These are phyloP conservation scores for Inga leiocalycina DNA, from an alignment of 306 rosid genomes.

Conservation along the genomic window DNA sequence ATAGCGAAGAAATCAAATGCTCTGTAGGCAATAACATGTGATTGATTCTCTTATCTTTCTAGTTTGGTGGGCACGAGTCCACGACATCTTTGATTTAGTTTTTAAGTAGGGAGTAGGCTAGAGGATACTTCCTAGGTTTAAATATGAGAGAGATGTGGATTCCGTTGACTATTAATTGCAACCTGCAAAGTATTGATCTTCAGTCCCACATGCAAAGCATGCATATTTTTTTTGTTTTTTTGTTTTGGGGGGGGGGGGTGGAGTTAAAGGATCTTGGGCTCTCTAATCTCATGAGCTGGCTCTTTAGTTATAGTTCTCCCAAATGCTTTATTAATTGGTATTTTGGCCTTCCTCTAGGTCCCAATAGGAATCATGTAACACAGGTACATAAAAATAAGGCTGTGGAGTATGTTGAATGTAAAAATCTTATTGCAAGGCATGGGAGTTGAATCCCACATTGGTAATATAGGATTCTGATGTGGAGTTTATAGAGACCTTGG, in stretches of 20 bases:
- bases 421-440: not conserved
- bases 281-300: not conserved
- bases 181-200: not conserved
- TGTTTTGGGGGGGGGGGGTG: too few species aligned
- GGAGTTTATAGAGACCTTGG: not conserved
- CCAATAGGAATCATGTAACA: not conserved
- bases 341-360: not conserved
- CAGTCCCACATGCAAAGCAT: not conserved
- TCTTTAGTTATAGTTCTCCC: not conserved
- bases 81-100: not conserved
- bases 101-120: conserved; percentile 2
- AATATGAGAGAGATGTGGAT: not conserved
- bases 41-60: not conserved
- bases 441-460: not conserved
- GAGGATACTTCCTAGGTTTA: not conserved
- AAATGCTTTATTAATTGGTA: not conserved
- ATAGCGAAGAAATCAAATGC: conserved; percentile 3
- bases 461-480: not conserved
- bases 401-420: not conserved
- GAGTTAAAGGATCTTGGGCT: not conserved
- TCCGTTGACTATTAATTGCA: not conserved
- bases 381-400: not conserved
- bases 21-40: conserved; percentile 17
- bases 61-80: not conserved
- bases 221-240: not conserved